Base-by-base conservation (phyloP, 1,284 basidiomycete genomes). In the Spongispora temasekensis region DNA sequence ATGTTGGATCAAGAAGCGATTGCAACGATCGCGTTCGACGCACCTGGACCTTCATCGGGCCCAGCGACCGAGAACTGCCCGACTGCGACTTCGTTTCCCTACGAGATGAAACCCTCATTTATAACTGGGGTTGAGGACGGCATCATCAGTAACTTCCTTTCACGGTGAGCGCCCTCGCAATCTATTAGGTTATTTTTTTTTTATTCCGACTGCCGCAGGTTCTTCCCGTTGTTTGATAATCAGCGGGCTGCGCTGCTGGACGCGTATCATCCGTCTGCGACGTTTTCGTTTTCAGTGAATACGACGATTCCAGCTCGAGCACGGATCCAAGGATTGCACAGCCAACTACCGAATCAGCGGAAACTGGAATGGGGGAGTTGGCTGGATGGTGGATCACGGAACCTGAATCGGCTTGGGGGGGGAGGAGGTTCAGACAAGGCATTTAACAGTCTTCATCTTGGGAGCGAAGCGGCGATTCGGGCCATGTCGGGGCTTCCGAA, bases 211-310 rank as follows among this genome's bases (percentile, higher is more conserved):
- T 52, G 40, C 53, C 61, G 56, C 25, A 94, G 93, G 62, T 97
- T 90, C 76, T 97, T 97, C 77, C 83, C 88, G 4, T 75, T 88
- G 2, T 97, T 92, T 73, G 97, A 99, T 75, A 82, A 79, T 30
- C 85, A 92, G 65, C 87, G 97, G 28, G 75, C 80, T 1, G 78
- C 82, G 3, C 83, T 97, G 7, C 68, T 85, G 37, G 82, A 90
- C 52, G 94, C 83, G 8, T 99, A 98, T 73, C 87, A 92, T 62
- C 85, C 91, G 1, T 79, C 85, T 40, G 92, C 96, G 15, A 95
- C 94, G 12, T 95, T 98, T 71, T 97, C 95, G 0, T 90, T 90
- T 73, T 89, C 90, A 15, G 84, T 87, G 66, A 95, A 95, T 73
- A 95, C 95, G 3, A 73, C 81, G 2, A 90, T 95, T 53, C 93